Percentiles rank a stretch among this genome's conserved stretches.
phyloP scores from a whole-genome alignment of 2,329 filamentous ascomycete genomes.

The Grosmannia serpens region DNA sequence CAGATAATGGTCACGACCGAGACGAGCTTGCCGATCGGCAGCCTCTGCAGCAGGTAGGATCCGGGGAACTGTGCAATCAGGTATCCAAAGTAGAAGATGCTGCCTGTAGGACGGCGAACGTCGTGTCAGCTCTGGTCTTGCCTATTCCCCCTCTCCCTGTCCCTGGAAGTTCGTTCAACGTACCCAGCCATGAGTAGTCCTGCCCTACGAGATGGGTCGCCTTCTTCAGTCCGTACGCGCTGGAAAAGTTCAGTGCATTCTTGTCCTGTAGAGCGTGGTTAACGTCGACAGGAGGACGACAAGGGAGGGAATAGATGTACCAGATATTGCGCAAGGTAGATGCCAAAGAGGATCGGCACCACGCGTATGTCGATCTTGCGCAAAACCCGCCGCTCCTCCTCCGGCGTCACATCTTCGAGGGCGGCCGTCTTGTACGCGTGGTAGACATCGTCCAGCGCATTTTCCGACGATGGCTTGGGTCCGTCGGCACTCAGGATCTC shows the following conservation, averaged over 20 bases:
- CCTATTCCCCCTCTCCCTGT: background rate
- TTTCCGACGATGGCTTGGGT: background rate
- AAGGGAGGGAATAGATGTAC: constrained; percentile 29
- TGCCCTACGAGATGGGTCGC: constrained; percentile 17
- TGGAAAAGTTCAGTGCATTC: constrained; percentile 10
- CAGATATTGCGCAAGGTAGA: constrained; percentile 50
- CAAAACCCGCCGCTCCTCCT: constrained; percentile 26
- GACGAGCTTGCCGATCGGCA: constrained; percentile 36
- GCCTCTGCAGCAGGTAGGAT: constrained; percentile 32
- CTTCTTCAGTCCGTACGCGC: constrained; percentile 9
- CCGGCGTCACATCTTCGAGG: constrained; percentile 10
- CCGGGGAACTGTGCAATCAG: constrained; percentile 32
- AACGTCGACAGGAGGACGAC: background rate
- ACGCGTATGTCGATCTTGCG: constrained; percentile 45
- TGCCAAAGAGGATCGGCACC: constrained; percentile 44
- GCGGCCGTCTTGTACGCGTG: constrained; percentile 16
- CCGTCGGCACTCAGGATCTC: background rate
- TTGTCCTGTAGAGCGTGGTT: constrained; percentile 29
- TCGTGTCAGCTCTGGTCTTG: constrained; percentile 6
- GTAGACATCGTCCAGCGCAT: constrained; percentile 20
- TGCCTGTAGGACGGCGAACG: background rate
- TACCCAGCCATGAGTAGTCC: constrained; percentile 21
- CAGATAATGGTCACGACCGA: constrained; percentile 28
- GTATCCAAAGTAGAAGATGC: constrained; percentile 26
- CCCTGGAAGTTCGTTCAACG: background rate